Percentiles rank a stretch among this genome's conserved stretches.
Evolutionary conservation across 2,329 filamentous ascomycete species (phyloP).

Genomic region (Cercospora zeina): DNA sequence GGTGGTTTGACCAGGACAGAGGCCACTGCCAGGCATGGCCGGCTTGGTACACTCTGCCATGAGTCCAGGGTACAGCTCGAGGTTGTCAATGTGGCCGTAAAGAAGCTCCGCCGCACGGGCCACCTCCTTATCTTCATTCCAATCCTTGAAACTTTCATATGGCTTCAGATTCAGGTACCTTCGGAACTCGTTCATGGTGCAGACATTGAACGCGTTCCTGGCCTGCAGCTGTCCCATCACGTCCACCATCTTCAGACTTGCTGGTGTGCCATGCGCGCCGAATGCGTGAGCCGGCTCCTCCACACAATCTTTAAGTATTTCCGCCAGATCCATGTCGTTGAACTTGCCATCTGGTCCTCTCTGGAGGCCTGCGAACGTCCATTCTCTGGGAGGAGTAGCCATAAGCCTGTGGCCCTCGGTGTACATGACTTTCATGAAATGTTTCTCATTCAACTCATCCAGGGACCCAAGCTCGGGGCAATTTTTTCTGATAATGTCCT

Average conservation of each 20-base stretch:
- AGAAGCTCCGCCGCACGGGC: conserved; percentile 49
- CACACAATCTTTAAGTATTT: conserved; percentile 50
- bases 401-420: conserved; percentile 43
- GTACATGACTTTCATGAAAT: conserved; percentile 47
- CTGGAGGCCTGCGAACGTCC: conserved; percentile 49
- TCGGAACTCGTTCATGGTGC: conserved; percentile 53
- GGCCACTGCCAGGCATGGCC: conserved; percentile 50
- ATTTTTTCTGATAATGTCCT: conserved; percentile 40
- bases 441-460: conserved; percentile 47
- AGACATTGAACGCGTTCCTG: conserved; percentile 52
- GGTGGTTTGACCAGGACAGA: conserved; percentile 50
- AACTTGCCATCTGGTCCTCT: conserved; percentile 47
- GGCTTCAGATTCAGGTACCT: conserved; percentile 43
- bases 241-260: conserved; percentile 51
- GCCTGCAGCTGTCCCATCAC: conserved; percentile 53
- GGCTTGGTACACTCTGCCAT: conserved; percentile 59
- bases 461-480: conserved; percentile 46
- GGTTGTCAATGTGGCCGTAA: conserved; percentile 52
- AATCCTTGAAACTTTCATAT: conserved; percentile 42
- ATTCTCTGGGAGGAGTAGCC: conserved; percentile 37
- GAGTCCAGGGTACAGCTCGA: conserved; percentile 61
- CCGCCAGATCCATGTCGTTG: conserved; percentile 48
- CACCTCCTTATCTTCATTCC: conserved; percentile 42
- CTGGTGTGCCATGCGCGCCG: conserved; percentile 52
- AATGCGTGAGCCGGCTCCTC: conserved; percentile 55